phyloP scores from a whole-genome alignment of 1,284 basidiomycete genomes.

The Trametes pubescens region DNA sequence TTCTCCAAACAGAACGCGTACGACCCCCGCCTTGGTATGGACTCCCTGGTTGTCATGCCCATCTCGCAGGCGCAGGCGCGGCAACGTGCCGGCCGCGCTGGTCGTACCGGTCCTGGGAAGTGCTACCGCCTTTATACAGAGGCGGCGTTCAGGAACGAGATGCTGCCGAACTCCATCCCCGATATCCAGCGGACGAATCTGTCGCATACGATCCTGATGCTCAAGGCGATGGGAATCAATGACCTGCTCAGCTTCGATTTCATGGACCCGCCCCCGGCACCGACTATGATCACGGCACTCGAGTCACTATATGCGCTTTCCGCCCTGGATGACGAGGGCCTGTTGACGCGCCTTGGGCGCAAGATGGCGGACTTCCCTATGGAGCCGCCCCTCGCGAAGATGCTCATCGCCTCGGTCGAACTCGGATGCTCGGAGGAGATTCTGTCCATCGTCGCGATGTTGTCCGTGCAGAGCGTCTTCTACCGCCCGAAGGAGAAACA shows the following conservation, averaged over 20 bases:
- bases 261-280: constrained; percentile 98
- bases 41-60: constrained; percentile 98
- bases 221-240: constrained; percentile 99
- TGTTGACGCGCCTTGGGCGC: constrained; percentile 91
- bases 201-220: constrained; percentile 90
- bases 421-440: constrained; percentile 98
- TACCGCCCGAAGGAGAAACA: constrained; percentile 99
- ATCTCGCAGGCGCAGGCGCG: constrained; percentile 99
- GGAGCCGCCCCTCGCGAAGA: constrained; percentile 96
- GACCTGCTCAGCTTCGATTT: constrained; percentile 98
- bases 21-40: constrained; percentile 97
- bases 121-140: constrained; percentile 99
- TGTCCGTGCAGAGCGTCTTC: constrained; percentile 96
- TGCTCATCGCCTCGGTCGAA: constrained; percentile 98
- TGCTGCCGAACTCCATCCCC: constrained; percentile 97
- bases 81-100: constrained; percentile 95
- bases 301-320: constrained; percentile 95
- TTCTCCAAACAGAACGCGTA: constrained; percentile 99
- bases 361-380: constrained; percentile 99
- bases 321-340: constrained; percentile 95
- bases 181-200: constrained; percentile 98
- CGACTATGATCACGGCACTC: constrained; percentile 94
- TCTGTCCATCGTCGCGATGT: constrained; percentile 96
- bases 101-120: constrained; percentile 97
- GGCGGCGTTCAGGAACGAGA: constrained; percentile 97